These are phyloP conservation scores for Pichia rugopelliculosa DNA, from an alignment of 805 yeast genomes.

Conservation along the genomic window DNA sequence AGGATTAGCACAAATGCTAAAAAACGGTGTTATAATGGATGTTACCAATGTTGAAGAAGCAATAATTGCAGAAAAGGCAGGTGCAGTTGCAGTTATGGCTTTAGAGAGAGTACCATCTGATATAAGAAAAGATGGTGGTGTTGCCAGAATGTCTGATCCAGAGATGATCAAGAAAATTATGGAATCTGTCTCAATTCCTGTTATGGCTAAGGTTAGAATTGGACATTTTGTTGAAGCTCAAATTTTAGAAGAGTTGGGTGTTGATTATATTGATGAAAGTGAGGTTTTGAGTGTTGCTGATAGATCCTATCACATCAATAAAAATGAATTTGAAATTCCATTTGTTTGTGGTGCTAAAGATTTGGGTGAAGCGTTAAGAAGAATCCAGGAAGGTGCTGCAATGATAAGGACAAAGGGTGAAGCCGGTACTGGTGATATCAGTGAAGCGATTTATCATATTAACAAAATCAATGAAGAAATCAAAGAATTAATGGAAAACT, in stretches of 20 bases:
- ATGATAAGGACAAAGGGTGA: slow-evolving; percentile 85
- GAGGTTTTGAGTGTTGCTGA: slow-evolving; percentile 84
- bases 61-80: slow-evolving; percentile 69
- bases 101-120: slow-evolving; percentile 80
- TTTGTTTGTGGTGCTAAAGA: slow-evolving; percentile 81
- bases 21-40: slow-evolving; percentile 70
- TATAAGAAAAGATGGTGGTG: slow-evolving; percentile 74
- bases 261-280: slow-evolving; percentile 78
- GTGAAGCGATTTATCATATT: slow-evolving; percentile 75
- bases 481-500: slow-evolving; percentile 30
- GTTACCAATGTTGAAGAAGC: slow-evolving; percentile 81
- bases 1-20: slow-evolving; percentile 81
- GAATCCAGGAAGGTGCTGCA: slow-evolving; percentile 78
- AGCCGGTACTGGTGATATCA: slow-evolving; percentile 83
- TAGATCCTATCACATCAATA: slow-evolving; percentile 54
- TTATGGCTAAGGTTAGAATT: slow-evolving; percentile 81
- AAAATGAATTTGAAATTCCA: slow-evolving; percentile 56
- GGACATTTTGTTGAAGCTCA: slow-evolving; percentile 83
- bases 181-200: slow-evolving; percentile 64
- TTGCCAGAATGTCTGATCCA: slow-evolving; percentile 83
- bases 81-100: slow-evolving; percentile 89
- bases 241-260: slow-evolving; percentile 59
- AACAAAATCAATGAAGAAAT: slow-evolving; percentile 53
- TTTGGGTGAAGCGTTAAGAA: slow-evolving; percentile 74
- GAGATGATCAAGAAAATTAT: slow-evolving; percentile 67